Evolutionary conservation across 345 rosid species (phyloP), one percentile per base, ranked within the genome.

Genomic region (Citrus australasica): DNA sequence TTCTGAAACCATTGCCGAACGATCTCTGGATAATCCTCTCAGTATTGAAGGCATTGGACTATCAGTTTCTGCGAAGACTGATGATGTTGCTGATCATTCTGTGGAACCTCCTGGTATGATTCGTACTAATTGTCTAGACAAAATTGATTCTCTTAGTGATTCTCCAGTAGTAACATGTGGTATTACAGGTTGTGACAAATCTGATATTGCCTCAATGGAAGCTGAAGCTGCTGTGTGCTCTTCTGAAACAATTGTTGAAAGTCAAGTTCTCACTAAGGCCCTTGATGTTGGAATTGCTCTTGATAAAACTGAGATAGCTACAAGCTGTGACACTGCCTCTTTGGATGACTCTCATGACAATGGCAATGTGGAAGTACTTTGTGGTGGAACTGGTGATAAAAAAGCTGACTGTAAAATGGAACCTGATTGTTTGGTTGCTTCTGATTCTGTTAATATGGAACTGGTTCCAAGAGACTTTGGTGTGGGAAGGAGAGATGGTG

Each of bases 211-310:
- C 58, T 53, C 7, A 22, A 6, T 53, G 7, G 22, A 17, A 53
- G 58, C 77, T n/a, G 58, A 30, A 62, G 75, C 59, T 5, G 60
- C 75, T 75, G 79, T 55, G 7, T 53, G 30, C 53, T 2, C 63
- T 48, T 61, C 30, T 63, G 81, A 82, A 63, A 71, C 75, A 56
- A 40, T 78, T 42, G 37, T 62, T 69, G 65, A 69, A 37, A 61
- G 73, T 75, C 59, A 62, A 62, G 13, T 40, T 76, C 51, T 62
- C 6, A 32, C 16, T 6, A 68, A 33, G 42, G 46, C 70, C 69
- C 73, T 61, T 79, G 61, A 38, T 76, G 60, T 37, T 38, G 76
- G 55, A 38, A 69, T 72, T 79, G 62, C 73, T 75, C 67, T 53
- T 27, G 69, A 56, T n/a, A 75, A 42, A 72, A 70, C 37, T 73